Evolutionary conservation across 2,329 filamentous ascomycete genomes (phyloP), one percentile per base, ranked within the genome.

Genomic region (Epichloe amarillans): DNA sequence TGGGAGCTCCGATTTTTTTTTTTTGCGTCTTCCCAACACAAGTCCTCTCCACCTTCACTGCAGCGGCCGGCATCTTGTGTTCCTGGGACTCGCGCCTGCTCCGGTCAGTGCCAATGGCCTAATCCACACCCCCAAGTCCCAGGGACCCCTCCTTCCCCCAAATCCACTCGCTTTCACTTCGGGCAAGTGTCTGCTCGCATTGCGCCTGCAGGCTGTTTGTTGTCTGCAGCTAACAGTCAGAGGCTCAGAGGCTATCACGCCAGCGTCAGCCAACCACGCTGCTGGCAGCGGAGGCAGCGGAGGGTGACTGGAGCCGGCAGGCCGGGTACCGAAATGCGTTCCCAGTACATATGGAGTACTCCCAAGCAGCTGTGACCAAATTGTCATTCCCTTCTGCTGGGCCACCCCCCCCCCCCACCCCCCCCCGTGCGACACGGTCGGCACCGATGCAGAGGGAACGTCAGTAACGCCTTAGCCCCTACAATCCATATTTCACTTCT

Each of bases 1-100:
- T 40, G 49, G 52, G 50, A 54, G 52, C 50, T 53, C 51, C 12
- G 38, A 5, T 51, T 56, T 51, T 52, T 4, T 44, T 47, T 26
- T 52, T 4, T 39, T 41, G 38, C 37, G n/a, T 37, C 26, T 30
- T 30, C 26, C 26, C 26, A 30, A 30, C 26, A 30, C 26, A 30
- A 14, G 17, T 19, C 40, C 23, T 33, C 21, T 15, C 39, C 37
- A 40, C 42, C 40, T 47, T 48, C 21, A 35, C 17, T 14, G 33
- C 35, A 17, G 33, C 30, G 21, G 21, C 44, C 35, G 33, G 33
- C 30, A 37, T 46, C 33, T 46, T 36, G 30, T 23, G 33, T 46
- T 19, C 44, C 36, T 54, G 39, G 47, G 45, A 47, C 11, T 47
- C 37, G 49, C 33, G 44, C 38, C 19, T 23, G 15, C 49, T 30